A percentile compares a stretch with the other conserved stretches of the same genome.
Evolutionary conservation across 192 early-diverging fungal species (phyloP).

Genomic region (Umbelopsis vinacea): DNA sequence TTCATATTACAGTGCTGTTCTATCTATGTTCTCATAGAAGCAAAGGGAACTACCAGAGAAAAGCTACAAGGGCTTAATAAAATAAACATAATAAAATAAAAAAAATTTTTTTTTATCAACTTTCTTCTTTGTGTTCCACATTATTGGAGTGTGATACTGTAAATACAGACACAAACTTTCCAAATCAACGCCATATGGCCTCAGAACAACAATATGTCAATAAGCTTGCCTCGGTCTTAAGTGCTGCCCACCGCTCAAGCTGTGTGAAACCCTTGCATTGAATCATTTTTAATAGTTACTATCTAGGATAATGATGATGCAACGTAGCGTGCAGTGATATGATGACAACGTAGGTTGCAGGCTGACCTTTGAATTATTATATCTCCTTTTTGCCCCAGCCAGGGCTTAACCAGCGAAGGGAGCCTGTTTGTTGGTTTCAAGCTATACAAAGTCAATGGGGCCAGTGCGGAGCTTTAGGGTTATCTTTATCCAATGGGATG

Average conservation of each 20-base stretch:
- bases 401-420: too few species aligned
- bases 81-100: neutral
- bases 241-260: neutral
- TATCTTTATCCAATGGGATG: conserved; percentile 18
- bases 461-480: conserved; percentile 20
- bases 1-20: too few species aligned
- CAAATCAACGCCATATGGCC: conserved; percentile 17
- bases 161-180: neutral
- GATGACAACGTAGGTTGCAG: too few species aligned
- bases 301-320: too few species aligned
- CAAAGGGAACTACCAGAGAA: neutral
- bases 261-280: too few species aligned
- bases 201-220: conserved; percentile 21
- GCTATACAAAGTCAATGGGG: neutral
- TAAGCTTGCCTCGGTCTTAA: conserved; percentile 19
- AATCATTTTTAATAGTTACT: too few species aligned
- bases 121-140: conserved; percentile 5
- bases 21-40: neutral
- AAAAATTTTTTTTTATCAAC: neutral
- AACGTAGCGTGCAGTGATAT: too few species aligned
- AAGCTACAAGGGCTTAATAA: neutral
- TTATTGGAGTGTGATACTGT: neutral
- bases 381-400: too few species aligned
- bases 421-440: too few species aligned
- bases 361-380: too few species aligned